Conservation (phyloP, 169 alveolate genomes). For the Plasmodium knowlesi region DNA sequence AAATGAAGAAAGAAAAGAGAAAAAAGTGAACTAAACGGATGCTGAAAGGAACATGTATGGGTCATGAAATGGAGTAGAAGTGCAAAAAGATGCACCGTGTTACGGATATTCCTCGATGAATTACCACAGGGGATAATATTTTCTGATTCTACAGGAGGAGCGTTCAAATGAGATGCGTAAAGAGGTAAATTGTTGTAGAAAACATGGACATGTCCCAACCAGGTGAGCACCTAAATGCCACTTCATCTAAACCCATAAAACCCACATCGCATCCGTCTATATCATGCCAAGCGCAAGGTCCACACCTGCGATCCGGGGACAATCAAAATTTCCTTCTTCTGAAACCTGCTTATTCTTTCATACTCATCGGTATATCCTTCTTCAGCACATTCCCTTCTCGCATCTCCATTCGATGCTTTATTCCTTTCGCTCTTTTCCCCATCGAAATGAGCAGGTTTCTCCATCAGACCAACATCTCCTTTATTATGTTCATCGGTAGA, state of each 20-base stretch:
- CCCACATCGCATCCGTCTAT: neutral
- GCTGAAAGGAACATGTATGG: neutral
- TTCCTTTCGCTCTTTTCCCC: neutral
- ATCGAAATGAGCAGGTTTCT: neutral
- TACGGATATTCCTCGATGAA: neutral
- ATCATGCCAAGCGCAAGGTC: constrained; percentile 39
- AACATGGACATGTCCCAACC: neutral
- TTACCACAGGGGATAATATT: neutral
- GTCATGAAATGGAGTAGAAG: neutral
- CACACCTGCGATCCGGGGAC: constrained; percentile 66
- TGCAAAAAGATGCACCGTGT: neutral
- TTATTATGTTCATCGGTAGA: neutral
- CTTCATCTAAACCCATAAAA: no score
- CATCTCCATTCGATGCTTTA: neutral
- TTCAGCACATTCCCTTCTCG: neutral
- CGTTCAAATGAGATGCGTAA: neutral
- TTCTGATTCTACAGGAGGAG: neutral
- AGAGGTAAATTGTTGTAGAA: neutral
- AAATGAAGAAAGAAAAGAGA: neutral
- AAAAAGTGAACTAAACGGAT: neutral
- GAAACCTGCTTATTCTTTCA: constrained; percentile 49
- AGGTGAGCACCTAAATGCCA: no score
- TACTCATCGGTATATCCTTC: neutral
- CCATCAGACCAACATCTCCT: neutral
- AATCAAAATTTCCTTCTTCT: constrained; percentile 36